A percentile compares a stretch with the other conserved stretches of the same genome.
These are phyloP conservation scores for Sporothrix pseudoabietina DNA, from an alignment of 2,329 filamentous ascomycete species.

Conservation along the genomic window DNA sequence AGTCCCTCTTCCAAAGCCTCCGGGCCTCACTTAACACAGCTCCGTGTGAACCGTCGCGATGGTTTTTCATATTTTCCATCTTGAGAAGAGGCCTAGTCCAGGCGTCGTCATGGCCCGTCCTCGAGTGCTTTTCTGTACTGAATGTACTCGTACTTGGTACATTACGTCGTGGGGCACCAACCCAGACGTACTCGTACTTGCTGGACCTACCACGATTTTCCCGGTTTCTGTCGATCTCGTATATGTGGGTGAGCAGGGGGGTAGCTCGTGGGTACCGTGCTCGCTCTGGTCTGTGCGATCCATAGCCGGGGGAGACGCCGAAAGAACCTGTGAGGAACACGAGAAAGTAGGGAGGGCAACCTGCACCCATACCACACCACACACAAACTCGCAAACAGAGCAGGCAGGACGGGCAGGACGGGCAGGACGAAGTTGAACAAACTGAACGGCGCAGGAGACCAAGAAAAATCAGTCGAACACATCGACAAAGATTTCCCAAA, in stretches of 20 bases:
- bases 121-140: background rate
- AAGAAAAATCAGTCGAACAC: background rate
- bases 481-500: background rate
- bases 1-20: background rate
- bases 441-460: constrained; percentile 12
- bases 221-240: constrained; percentile 17
- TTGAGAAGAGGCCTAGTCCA: background rate
- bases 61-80: background rate
- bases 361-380: background rate
- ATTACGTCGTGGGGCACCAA: background rate
- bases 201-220: background rate
- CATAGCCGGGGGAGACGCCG: constrained; percentile 5
- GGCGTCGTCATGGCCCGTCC: constrained; percentile 8
- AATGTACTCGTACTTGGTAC: background rate
- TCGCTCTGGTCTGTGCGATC: background rate
- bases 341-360: constrained; percentile 2
- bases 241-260: constrained; percentile 9
- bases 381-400: background rate
- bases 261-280: constrained; percentile 17
- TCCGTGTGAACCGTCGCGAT: background rate
- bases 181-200: background rate
- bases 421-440: background rate
- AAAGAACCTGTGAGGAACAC: constrained; percentile 20
- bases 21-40: constrained; percentile 4
- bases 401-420: background rate